These are phyloP conservation scores for Fusarium mundagurra DNA, from an alignment of 2,329 filamentous ascomycete genomes.

Conservation along the genomic window DNA sequence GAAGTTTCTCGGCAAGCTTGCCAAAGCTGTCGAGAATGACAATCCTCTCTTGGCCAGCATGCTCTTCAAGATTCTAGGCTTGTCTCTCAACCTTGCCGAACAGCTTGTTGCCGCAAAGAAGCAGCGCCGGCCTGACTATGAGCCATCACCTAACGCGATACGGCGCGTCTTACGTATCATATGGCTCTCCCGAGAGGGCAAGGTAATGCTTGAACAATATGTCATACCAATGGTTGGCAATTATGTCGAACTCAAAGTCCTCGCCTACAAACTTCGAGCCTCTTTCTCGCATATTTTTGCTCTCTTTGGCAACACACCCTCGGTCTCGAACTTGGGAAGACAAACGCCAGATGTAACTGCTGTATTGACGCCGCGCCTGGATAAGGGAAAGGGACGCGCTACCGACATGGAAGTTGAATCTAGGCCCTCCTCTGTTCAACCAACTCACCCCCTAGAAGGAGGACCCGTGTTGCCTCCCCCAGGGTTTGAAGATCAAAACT, in stretches of 20 bases:
- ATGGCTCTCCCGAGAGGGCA: constrained; percentile 92
- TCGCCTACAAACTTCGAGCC: constrained; percentile 90
- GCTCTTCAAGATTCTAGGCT: constrained; percentile 89
- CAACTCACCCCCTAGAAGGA: constrained; percentile 63
- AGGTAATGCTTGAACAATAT: constrained; percentile 87
- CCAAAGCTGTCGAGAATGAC: constrained; percentile 78
- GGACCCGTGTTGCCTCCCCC: constrained; percentile 67
- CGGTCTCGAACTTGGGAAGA: constrained; percentile 71
- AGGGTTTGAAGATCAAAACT: constrained; percentile 58
- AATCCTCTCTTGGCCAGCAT: constrained; percentile 83
- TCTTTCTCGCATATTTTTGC: constrained; percentile 98
- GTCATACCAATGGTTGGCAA: constrained; percentile 85
- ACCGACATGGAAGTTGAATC: constrained; percentile 53
- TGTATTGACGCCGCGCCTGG: constrained; percentile 48
- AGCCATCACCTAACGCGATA: constrained; percentile 80
- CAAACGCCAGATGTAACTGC: constrained; percentile 59
- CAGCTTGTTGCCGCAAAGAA: constrained; percentile 86
- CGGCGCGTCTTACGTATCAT: constrained; percentile 89
- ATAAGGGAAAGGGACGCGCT: constrained; percentile 62
- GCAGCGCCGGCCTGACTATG: constrained; percentile 81
- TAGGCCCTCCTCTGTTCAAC: constrained; percentile 58
- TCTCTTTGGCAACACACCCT: constrained; percentile 91
- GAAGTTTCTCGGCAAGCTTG: constrained; percentile 92
- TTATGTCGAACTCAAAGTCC: constrained; percentile 84
- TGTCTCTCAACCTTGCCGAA: constrained; percentile 87